Percentiles rank a stretch among this genome's conserved stretches.
Conservation (phyloP, 345 rosid species). For the Acer saccharum region DNA sequence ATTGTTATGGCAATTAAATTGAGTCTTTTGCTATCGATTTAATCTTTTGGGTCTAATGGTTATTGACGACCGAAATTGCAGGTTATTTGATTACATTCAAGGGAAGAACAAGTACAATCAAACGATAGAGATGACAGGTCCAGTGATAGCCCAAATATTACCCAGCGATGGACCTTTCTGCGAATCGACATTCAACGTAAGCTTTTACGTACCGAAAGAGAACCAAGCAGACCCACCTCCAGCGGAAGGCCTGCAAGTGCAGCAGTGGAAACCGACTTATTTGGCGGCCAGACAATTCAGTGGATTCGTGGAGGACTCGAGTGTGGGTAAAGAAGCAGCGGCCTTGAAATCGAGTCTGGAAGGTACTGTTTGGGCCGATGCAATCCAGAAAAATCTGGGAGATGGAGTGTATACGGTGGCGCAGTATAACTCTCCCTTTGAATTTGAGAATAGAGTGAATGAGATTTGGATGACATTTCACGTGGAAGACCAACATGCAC, state of each 20-base stretch:
- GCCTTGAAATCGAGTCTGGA: slow-evolving; percentile 60
- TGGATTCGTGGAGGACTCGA: slow-evolving; percentile 66
- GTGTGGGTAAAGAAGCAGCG: slow-evolving; percentile 73
- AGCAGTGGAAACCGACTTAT: slow-evolving; percentile 53
- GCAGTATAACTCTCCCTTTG: slow-evolving; percentile 91
- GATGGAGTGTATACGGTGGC: slow-evolving; percentile 59
- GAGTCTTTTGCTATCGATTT: no score
- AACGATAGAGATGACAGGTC: slow-evolving; percentile 88
- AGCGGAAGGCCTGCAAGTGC: slow-evolving; percentile 70
- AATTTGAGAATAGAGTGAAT: slow-evolving; percentile 64
- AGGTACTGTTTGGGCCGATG: slow-evolving; percentile 62
- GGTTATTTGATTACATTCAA: slow-evolving; percentile 81
- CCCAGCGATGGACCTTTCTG: slow-evolving; percentile 93
- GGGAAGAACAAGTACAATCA: slow-evolving; percentile 66
- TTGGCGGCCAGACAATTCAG: slow-evolving; percentile 73
- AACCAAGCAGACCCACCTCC: slow-evolving; percentile 84
- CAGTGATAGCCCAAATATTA: slow-evolving; percentile 63
- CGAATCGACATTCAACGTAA: slow-evolving; percentile 70
- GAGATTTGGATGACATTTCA: slow-evolving; percentile 76
- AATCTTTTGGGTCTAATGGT: no score
- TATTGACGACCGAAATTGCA: slow-evolving; percentile 13
- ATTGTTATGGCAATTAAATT: no score
- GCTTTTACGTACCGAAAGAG: slow-evolving; percentile 76
- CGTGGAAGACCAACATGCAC: slow-evolving; percentile 24
- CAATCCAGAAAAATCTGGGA: slow-evolving; percentile 51